A percentile compares a stretch with the other conserved stretches of the same genome.
phyloP scores from a whole-genome alignment of 495 filamentous ascomycete species.

The Lasiosphaeria miniovina region DNA sequence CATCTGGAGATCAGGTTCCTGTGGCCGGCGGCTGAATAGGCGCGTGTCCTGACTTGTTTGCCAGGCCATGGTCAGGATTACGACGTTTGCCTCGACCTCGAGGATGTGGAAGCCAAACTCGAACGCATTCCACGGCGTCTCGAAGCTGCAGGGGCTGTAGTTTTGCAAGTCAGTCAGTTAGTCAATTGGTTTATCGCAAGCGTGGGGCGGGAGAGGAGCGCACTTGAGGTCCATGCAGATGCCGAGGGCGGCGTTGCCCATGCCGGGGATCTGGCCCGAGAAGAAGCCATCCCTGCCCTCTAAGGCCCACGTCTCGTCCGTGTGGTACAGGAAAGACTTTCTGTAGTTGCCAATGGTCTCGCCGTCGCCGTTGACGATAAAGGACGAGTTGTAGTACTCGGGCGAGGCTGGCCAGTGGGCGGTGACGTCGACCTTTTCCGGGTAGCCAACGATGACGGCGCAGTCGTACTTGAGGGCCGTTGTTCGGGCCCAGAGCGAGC shows the following conservation, averaged over 20 bases:
- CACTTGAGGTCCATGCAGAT: conserved; percentile 78
- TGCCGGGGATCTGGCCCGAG: conserved; percentile 44
- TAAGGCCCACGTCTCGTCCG: conserved; percentile 65
- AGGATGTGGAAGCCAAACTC: conserved; percentile 83
- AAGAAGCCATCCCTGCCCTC: conserved; percentile 67
- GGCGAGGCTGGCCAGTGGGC: conserved; percentile 46
- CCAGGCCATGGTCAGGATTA: conserved; percentile 90
- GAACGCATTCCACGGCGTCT: conserved; percentile 71
- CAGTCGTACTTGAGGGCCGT: conserved; percentile 71
- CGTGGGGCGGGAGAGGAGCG: conserved; percentile 5
- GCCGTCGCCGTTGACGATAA: conserved; percentile 70
- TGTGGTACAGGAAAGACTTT: conserved; percentile 84
- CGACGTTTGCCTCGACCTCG: conserved; percentile 61
- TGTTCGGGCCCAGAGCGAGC: conserved; percentile 74
- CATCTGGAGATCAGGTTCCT: conserved; percentile 73
- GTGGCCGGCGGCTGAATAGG: conserved; percentile 38
- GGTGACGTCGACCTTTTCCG: conserved; percentile 61
- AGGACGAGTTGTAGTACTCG: conserved; percentile 76
- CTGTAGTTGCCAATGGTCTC: conserved; percentile 78
- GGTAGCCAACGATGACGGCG: conserved; percentile 85
- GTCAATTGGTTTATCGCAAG: too few relatives aligned
- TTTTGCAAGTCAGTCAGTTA: not conserved
- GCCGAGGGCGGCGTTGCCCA: conserved; percentile 67
- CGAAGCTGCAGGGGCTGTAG: conserved; percentile 65
- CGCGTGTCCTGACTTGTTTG: conserved; percentile 55